Base-by-base conservation (phyloP, 1,284 basidiomycete genomes). In the Singerocomus rubriflavus region DNA sequence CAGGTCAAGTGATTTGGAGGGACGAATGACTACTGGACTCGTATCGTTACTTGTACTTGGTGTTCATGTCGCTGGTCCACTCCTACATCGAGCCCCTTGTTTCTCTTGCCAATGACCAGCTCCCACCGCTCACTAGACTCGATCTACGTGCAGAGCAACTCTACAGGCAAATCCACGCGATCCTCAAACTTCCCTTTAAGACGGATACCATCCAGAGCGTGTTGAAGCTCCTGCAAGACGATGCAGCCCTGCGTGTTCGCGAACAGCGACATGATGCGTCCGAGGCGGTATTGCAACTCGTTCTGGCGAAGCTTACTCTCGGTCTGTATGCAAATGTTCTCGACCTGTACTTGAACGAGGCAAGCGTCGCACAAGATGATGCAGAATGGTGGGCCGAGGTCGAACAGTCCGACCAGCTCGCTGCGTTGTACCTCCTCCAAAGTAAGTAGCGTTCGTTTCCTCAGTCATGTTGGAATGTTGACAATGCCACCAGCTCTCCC, bases 1-100 rank as follows among this genome's bases (percentile, higher is more conserved):
- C 82, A 29, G 91, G 90, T 2, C 85, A 91, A 58, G 92, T 96
- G 5, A 79, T 80, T 26, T 96, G 93, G 93, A 68, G 76, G 51
- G 83, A 85, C 53, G 80, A 82, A 57, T 80, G 57, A 65, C 13
- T 17, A 35, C 13, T 25, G 29, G 35, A 26, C 43, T 56, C 48
- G 49, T 57, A 30, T 29, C 33, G 6, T 8, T 44, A 49, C 49
- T 21, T 21, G 21, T 27, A 52, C 47, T 10, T 13, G 37, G 3
- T 43, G n/a, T 51, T 33, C 46, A 67, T 66, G 63, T 56, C 56
- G 30, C 41, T 33, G 14, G 44, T 53, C 31, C 67, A 68, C 51
- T 59, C 64, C 33, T 66, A 70, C 54, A 65, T 54, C 6, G 51
- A 64, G 33, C 54, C 60, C 1, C 60, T 66, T 27, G 48, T 68